Evolutionary conservation across 805 yeast species (phyloP).

Genomic region (Wickerhamiella australiensis): DNA sequence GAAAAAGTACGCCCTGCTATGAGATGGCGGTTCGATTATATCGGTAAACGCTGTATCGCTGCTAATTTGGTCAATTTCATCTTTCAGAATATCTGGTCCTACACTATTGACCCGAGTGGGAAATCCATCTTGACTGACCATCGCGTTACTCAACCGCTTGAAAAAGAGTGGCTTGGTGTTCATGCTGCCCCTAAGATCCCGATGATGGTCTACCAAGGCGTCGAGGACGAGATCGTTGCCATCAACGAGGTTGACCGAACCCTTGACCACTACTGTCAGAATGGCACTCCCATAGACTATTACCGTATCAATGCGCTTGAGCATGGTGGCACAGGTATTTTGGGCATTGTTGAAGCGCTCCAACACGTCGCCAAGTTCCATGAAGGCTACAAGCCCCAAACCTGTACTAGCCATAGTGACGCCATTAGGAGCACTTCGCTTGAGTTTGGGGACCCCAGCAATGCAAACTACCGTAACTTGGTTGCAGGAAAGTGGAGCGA

Average conservation of each 20-base stretch:
- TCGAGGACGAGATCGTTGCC: slow-evolving; percentile 21
- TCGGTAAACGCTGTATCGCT: slow-evolving; percentile 15
- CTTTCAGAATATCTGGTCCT: slow-evolving; percentile 17
- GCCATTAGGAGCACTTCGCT: no score
- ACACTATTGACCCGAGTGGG: slow-evolving; percentile 16
- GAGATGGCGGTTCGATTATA: slow-evolving; percentile 14
- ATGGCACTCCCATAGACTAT: slow-evolving; percentile 21
- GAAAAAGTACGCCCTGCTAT: slow-evolving; percentile 13
- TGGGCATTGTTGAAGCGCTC: neutral
- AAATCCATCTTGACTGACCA: neutral
- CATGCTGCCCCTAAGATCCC: slow-evolving; percentile 15
- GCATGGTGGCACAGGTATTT: neutral
- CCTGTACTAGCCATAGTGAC: no score
- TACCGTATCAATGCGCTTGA: slow-evolving; percentile 1
- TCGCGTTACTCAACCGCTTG: neutral
- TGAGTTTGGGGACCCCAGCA: no score
- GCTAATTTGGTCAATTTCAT: slow-evolving; percentile 15
- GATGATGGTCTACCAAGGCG: slow-evolving; percentile 23
- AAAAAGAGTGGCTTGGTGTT: slow-evolving; percentile 15
- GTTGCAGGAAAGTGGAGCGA: slow-evolving; percentile 7
- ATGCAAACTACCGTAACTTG: neutral
- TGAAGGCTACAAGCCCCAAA: no score
- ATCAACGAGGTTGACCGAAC: slow-evolving; percentile 15
- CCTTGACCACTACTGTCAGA: slow-evolving; percentile 20
- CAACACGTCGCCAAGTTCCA: neutral